Base-by-base conservation (phyloP, 1,284 basidiomycete species). In the Phellopilus nigrolimitatus region DNA sequence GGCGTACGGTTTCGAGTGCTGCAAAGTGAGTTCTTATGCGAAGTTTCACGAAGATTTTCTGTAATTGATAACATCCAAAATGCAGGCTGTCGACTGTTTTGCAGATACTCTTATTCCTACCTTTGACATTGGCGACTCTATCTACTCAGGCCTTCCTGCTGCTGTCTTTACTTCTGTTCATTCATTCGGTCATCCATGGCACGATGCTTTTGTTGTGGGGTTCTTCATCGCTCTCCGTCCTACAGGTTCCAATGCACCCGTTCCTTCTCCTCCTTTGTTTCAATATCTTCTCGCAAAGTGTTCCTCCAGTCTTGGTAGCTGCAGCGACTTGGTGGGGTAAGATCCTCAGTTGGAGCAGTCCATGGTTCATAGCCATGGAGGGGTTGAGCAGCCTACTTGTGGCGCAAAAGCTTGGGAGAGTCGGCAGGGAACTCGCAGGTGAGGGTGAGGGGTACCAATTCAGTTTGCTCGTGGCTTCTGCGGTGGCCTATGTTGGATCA, bases 101-200 rank as follows among this genome's bases (percentile, higher is more conserved):
- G 30, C 88, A 92, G 65, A 88, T 92, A 57, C 72, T 93, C 51
- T 77, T 92, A 24, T 92, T 86, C 67, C 78, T 93, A 47, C 90
- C 91, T 1, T 72, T 93, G 52, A 91, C 84, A 34, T 75, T 87
- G 59, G 88, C 84, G 54, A 91, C 86, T 3, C 75, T 93, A 55
- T 87, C 86, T 36, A 83, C 79, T 22, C 74, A 84, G 25, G 88
- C 87, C 1, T 90, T 93, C 62, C 78, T 93, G 27, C 72, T 91
- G 33, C 77, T 91, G 33, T 91, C 89, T 8, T 73, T 93, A 39
- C 79, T 92, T 13, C 74, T 91, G 43, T 82, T 86, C 59, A 62
- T 79, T 28, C 85, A 90, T 64, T 79, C 85, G 0, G 71, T 88
- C 64, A 78, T 88, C 45, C 84, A 91, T 71, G 84, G 88, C 52